Conservation (phyloP, 2,329 filamentous ascomycete species). For the Aspergillus tanneri region DNA sequence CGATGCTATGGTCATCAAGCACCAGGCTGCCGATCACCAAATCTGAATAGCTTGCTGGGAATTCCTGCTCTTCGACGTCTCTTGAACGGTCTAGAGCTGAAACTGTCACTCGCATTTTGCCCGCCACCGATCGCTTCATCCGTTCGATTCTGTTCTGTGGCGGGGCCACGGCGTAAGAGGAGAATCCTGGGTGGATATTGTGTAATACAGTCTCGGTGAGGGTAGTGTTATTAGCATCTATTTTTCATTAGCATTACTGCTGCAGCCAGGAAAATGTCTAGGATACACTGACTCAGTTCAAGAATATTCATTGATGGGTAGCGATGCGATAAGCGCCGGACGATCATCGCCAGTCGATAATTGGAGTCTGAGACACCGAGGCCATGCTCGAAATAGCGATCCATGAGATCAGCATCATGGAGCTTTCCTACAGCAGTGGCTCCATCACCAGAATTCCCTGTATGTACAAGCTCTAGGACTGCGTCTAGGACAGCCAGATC, state of each 20-base stretch:
- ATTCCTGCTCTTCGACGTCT: constrained; percentile 1
- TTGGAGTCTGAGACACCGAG: background rate
- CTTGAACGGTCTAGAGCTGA: background rate
- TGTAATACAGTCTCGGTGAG: background rate
- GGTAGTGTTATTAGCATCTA: background rate
- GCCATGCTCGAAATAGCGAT: background rate
- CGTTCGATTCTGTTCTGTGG: background rate
- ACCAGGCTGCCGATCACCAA: background rate
- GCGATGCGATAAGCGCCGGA: background rate
- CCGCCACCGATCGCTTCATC: background rate
- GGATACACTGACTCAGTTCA: constrained; percentile 3
- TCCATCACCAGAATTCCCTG: too few species aligned
- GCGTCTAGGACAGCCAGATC: too few species aligned
- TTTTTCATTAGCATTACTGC: too few species aligned
- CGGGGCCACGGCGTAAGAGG: background rate
- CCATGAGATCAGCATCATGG: background rate
- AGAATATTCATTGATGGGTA: constrained; percentile 2
- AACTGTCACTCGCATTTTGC: background rate
- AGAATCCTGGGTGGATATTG: background rate
- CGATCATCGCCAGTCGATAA: background rate
- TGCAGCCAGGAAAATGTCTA: too few species aligned
- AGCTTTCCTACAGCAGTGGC: background rate
- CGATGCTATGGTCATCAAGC: background rate
- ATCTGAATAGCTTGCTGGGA: background rate
- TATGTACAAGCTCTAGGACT: too few species aligned